phyloP scores from a whole-genome alignment of 2,329 filamentous ascomycete species.

The Diaporthe citri region DNA sequence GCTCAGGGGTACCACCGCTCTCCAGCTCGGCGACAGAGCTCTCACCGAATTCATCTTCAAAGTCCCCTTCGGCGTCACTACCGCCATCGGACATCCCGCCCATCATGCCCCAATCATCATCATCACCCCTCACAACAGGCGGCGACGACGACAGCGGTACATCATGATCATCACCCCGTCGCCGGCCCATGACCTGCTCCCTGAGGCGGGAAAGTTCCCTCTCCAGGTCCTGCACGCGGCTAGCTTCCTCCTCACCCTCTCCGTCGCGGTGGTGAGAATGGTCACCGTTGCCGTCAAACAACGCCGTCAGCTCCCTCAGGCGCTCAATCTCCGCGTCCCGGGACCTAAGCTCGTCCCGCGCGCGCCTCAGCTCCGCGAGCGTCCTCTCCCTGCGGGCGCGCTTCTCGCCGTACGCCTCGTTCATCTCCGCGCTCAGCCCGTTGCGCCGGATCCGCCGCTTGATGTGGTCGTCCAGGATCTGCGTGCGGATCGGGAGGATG shows the following conservation, averaged over 20 bases:
- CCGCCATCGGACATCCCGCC: slow-evolving; percentile 33
- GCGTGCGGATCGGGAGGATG: slow-evolving; percentile 64
- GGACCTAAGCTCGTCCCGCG: slow-evolving; percentile 61
- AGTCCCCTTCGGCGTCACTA: slow-evolving; percentile 13
- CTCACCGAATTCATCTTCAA: slow-evolving; percentile 5
- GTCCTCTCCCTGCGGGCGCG: slow-evolving; percentile 54
- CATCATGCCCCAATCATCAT: slow-evolving; percentile 24
- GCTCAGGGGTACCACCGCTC: slow-evolving; percentile 1
- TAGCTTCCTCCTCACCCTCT: neutral
- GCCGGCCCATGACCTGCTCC: neutral
- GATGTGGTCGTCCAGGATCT: slow-evolving; percentile 66
- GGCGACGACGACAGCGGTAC: neutral
- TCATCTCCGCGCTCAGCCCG: slow-evolving; percentile 70
- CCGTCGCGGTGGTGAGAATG: neutral
- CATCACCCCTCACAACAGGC: neutral
- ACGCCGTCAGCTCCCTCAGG: slow-evolving; percentile 47
- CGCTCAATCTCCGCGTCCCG: slow-evolving; percentile 67
- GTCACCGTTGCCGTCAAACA: neutral
- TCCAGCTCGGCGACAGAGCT: slow-evolving; percentile 25
- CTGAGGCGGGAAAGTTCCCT: slow-evolving; percentile 20
- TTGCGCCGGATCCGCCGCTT: slow-evolving; percentile 69
- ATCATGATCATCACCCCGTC: neutral
- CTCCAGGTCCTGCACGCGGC: slow-evolving; percentile 28
- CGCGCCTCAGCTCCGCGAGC: slow-evolving; percentile 60
- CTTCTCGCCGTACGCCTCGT: slow-evolving; percentile 62